Evolutionary conservation across 2,329 filamentous ascomycete species (phyloP).

Genomic region (Atkinsonella hypoxylon): DNA sequence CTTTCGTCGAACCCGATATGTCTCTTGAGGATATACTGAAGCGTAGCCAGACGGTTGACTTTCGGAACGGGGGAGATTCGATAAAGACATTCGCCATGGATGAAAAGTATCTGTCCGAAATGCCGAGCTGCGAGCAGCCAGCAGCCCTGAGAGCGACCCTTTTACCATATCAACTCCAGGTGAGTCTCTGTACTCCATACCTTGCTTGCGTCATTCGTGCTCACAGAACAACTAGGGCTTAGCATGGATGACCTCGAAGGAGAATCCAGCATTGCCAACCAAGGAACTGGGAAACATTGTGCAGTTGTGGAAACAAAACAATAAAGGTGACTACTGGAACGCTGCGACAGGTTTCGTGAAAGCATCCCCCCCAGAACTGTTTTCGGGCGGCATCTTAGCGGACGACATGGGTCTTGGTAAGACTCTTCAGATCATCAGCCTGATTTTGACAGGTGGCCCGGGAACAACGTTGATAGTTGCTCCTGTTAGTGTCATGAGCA

Average conservation of each 20-base stretch:
- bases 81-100: constrained; percentile 59
- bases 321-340: constrained; percentile 48
- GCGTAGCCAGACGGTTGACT: constrained; percentile 54
- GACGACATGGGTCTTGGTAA: constrained; percentile 93
- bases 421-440: constrained; percentile 73
- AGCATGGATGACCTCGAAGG: constrained; percentile 69
- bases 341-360: constrained; percentile 46
- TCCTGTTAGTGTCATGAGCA: constrained; percentile 79
- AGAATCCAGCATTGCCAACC: constrained; percentile 54
- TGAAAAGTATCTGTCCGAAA: constrained; percentile 55
- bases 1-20: constrained; percentile 23
- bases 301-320: constrained; percentile 63
- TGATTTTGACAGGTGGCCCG: constrained; percentile 49
- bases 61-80: constrained; percentile 50
- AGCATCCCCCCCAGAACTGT: constrained; percentile 44
- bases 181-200: constrained; percentile 13
- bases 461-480: constrained; percentile 68
- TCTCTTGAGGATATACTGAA: constrained; percentile 53
- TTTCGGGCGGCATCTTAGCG: constrained; percentile 69
- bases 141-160: constrained; percentile 50
- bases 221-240: constrained; percentile 45
- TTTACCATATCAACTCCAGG: constrained; percentile 66
- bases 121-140: constrained; percentile 65
- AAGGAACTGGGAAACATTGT: constrained; percentile 45
- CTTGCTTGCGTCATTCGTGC: background rate